Evolutionary conservation across 2,329 filamentous ascomycete species (phyloP).

Genomic region (Fusarium phyllophilum): DNA sequence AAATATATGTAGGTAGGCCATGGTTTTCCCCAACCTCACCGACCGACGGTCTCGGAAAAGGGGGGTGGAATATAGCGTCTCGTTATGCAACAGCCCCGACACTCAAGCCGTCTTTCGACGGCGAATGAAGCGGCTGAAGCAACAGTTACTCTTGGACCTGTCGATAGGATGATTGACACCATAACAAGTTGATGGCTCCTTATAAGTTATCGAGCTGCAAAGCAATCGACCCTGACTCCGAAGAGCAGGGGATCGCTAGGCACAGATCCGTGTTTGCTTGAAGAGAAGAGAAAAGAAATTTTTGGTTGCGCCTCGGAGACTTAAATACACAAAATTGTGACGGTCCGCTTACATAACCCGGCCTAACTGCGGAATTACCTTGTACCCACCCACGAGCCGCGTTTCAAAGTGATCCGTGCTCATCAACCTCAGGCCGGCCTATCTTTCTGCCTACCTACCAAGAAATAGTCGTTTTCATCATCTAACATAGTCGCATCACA

Average conservation of each 20-base stretch:
- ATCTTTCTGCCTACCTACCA: constrained; percentile 2
- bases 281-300: constrained; percentile 48
- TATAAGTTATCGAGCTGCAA: constrained; percentile 83
- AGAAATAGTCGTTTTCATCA: background rate
- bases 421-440: constrained; percentile 1
- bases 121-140: constrained; percentile 74
- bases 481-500: background rate
- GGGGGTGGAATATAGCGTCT: constrained; percentile 89
- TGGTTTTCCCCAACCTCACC: constrained; percentile 93
- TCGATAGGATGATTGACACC: constrained; percentile 93
- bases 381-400: background rate
- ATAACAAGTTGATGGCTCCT: constrained; percentile 80
- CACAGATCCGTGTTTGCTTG: constrained; percentile 80
- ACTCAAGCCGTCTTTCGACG: constrained; percentile 69
- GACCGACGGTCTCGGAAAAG: constrained; percentile 90
- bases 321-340: constrained; percentile 22
- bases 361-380: constrained; percentile 2
- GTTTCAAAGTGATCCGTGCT: constrained; percentile 35
- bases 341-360: constrained; percentile 12
- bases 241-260: constrained; percentile 75
- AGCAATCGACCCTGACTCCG: constrained; percentile 76
- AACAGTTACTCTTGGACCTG: constrained; percentile 87
- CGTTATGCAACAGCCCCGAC: constrained; percentile 66
- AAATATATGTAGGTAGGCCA: constrained; percentile 72
- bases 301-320: constrained; percentile 43